Base-by-base conservation (phyloP, 1,284 basidiomycete species). In the Leccinum pachyderme region DNA sequence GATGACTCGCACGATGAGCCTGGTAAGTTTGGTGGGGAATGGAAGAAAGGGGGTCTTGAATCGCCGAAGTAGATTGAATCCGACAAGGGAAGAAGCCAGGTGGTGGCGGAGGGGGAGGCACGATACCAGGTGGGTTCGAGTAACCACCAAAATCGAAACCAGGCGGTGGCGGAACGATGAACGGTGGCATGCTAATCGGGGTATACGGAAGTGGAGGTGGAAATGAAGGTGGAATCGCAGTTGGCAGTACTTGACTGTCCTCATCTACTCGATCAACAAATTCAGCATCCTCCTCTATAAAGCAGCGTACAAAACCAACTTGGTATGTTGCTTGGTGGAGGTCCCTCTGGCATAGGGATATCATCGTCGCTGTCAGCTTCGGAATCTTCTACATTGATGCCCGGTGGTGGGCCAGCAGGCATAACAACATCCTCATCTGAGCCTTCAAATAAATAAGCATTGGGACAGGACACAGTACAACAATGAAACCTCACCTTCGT, bases 291-390 rank as follows among this genome's bases (percentile, higher is more conserved):
- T 60, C 49, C 55, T 24, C 28, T 41, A 49, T 29, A 33, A 12
- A 55, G 29, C 53, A 57, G 47, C 0, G 47, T 41, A 52, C 44
- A 49, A 50, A 51, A 62, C 55, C 53, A 58, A 63, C 67, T 57
- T 63, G 65, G 60, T 24, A 56, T n/a, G 43, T 18, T 24, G 32
- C 53, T 55, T 0, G 91, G 91, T 31, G 88, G 88, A 39, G 86
- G 89, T 0, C 87, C 92, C 52, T 88, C 87, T 8, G 93, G 93
- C 86, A 95, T 87, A 12, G 84, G 82, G 44, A 95, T 93, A 56
- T 93, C 92, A 61, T 92, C 89, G 56, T 93, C 90, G 47, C 77
- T 81, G 28, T 77, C 77, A 24, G 32, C 48, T 31, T 57, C 58
- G 2, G 77, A 75, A 8, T 69, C 67, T 49, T 79, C 74, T 49